Conservation (phyloP, 1,284 basidiomycete species). For the Wallemia mellicola region DNA sequence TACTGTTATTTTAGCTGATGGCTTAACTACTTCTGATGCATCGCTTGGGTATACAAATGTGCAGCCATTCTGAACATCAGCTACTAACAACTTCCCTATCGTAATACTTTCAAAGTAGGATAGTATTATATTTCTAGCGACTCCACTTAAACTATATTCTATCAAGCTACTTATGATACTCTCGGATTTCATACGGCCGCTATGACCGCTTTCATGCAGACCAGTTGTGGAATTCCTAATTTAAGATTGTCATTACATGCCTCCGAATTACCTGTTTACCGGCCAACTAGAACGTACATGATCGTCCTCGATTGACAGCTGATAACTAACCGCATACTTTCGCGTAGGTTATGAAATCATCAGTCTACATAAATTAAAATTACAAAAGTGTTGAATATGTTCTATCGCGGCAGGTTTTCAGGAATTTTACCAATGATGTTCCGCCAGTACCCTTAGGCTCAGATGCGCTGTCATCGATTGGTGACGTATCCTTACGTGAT, state of each 20-base stretch:
- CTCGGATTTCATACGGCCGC: too few species aligned
- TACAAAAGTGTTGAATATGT: slow-evolving; percentile 17
- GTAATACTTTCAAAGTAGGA: background rate
- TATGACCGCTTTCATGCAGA: too few species aligned
- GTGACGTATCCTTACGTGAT: slow-evolving; percentile 10
- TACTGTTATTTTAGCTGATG: background rate
- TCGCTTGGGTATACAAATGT: background rate
- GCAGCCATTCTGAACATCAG: background rate
- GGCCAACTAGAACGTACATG: too few species aligned
- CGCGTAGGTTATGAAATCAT: too few species aligned
- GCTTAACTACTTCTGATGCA: background rate
- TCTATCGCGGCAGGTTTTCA: slow-evolving; percentile 45
- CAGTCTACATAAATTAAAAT: background rate
- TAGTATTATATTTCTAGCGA: too few species aligned
- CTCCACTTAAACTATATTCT: background rate
- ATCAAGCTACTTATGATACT: background rate
- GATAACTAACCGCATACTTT: background rate
- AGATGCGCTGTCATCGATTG: slow-evolving; percentile 13
- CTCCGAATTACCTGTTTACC: too few species aligned
- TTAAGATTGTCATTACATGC: background rate
- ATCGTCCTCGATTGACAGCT: background rate
- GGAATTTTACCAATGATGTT: slow-evolving; percentile 45
- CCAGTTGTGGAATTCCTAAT: too few species aligned
- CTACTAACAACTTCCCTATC: background rate
- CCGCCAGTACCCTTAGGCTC: slow-evolving; percentile 57